Base-by-base conservation (phyloP, 352 stramenopile genomes). In the Blastocystis sp. region DNA sequence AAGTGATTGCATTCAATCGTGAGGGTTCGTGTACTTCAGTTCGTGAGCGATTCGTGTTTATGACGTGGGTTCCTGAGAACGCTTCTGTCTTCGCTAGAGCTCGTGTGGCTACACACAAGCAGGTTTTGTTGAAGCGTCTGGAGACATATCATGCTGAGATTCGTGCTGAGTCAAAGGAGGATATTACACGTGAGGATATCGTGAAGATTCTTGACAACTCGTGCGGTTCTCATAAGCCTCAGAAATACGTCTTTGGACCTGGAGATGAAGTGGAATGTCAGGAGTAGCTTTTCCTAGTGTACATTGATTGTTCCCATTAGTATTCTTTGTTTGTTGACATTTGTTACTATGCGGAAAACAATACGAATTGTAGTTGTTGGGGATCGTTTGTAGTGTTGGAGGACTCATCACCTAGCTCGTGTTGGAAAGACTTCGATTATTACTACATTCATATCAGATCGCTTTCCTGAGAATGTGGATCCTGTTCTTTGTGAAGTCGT, bases 131-230 rank as follows among this genome's bases (percentile, higher is more conserved):
- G 42, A 86, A 67, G 39, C 16, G 51, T 29, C 59, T 86, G 37
- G n/a, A 86, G 35, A 86, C 59, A 14, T 86, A 86, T 43, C 74
- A 86, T 32, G 74, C 74, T 9, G 74, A 86, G 74, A 86, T 86
- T n/a, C 54, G 74, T 39, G 74, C 74, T 9, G 74, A 86, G 32
- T 39, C 12, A 29, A 46, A 52, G n/a, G 74, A 86, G 32, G 74
- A 86, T 11, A 67, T 86, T 29, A 74, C 74, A n/a, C 56, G 59
- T 19, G 74, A 86, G 59, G 74, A 67, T 32, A 86, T 86, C 54
- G 59, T 86, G 16, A 73, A 67, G 32, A 51, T 86, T 66, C 49
- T 85, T 37, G 59, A 85, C 59, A 67, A 77, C 32, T 52, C 24
- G 6, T 77, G 65, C 32, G 65, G 65, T 19, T 59, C 37, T 24